A percentile compares a stretch with the other conserved stretches of the same genome.
Evolutionary conservation across 2,329 filamentous ascomycete species (phyloP).

Genomic region (Xylariales sp.): DNA sequence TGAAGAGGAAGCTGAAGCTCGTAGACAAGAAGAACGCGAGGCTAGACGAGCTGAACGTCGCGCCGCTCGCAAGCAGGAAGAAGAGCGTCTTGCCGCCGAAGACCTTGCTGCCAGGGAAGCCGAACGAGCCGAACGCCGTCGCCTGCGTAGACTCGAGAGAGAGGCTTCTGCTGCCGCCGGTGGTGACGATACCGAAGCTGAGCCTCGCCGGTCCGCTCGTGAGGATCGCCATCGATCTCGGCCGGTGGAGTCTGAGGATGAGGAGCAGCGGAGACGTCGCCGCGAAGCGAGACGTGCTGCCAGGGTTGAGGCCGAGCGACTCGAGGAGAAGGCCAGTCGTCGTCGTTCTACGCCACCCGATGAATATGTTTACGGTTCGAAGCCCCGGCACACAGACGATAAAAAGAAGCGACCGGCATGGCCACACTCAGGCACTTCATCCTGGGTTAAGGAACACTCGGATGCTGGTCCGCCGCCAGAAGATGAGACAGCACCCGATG

Average conservation of each 20-base stretch:
- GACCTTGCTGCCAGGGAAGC: slow-evolving; percentile 33
- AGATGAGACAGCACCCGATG: slow-evolving; percentile 29
- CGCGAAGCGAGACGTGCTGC: slow-evolving; percentile 47
- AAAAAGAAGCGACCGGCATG: slow-evolving; percentile 36
- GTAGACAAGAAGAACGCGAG: slow-evolving; percentile 54
- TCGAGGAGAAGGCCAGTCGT: slow-evolving; percentile 34
- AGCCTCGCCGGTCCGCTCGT: slow-evolving; percentile 24
- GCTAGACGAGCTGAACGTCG: slow-evolving; percentile 52
- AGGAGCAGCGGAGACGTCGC: slow-evolving; percentile 48
- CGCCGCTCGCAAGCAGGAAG: slow-evolving; percentile 42
- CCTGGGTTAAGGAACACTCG: slow-evolving; percentile 62
- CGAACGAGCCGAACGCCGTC: slow-evolving; percentile 34
- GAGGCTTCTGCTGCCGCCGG: slow-evolving; percentile 39
- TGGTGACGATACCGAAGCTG: slow-evolving; percentile 41
- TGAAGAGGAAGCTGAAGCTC: slow-evolving; percentile 53
- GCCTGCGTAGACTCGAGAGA: slow-evolving; percentile 29
- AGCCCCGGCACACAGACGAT: slow-evolving; percentile 26
- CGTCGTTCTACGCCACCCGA: slow-evolving; percentile 39
- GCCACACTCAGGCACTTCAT: slow-evolving; percentile 61
- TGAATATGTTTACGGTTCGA: slow-evolving; percentile 39
- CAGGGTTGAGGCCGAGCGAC: slow-evolving; percentile 20
- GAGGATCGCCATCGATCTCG: slow-evolving; percentile 46
- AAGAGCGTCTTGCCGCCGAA: slow-evolving; percentile 45
- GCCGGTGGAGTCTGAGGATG: slow-evolving; percentile 42
- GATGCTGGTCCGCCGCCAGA: slow-evolving; percentile 57